phyloP scores from a whole-genome alignment of 2,329 filamentous ascomycete genomes.

The Keithomyces neogunnii region DNA sequence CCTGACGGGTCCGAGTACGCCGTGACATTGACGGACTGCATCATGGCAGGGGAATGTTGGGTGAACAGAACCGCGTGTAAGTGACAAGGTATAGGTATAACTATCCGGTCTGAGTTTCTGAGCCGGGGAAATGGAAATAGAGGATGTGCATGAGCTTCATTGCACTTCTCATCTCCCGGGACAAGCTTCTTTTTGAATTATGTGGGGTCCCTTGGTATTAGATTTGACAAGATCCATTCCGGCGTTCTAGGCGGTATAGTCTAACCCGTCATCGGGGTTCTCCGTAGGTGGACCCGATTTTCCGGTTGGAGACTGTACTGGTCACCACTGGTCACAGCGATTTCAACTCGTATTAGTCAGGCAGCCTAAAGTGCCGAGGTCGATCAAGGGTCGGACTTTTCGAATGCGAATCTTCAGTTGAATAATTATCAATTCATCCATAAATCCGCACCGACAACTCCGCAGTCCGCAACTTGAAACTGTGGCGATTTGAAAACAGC shows the following conservation, averaged over 20 bases:
- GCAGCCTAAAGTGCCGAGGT: not conserved
- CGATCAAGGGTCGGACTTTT: not conserved
- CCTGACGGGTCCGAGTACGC: conserved; percentile 13
- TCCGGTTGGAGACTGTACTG: too few species aligned
- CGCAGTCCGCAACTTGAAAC: not conserved
- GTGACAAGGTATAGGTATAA: not conserved
- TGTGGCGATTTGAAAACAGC: not conserved
- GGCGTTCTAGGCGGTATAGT: too few species aligned
- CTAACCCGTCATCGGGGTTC: too few species aligned
- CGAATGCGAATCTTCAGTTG: too few species aligned
- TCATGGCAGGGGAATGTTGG: conserved; percentile 3
- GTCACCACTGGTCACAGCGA: too few species aligned
- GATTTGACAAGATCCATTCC: too few species aligned
- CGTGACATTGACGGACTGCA: conserved; percentile 12
- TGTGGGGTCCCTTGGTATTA: too few species aligned
- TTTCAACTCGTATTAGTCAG: not conserved
- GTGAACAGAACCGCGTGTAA: not conserved
- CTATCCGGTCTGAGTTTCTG: not conserved
- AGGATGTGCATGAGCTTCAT: not conserved
- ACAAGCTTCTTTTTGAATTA: not conserved
- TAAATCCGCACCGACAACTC: not conserved
- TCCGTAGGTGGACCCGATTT: too few species aligned
- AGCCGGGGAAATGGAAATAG: too few species aligned
- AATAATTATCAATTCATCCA: too few species aligned
- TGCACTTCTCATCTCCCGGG: not conserved